Evolutionary conservation across 2,329 filamentous ascomycete species (phyloP), one percentile per base, ranked within the genome.

Genomic region (Raffaelea arxii): DNA sequence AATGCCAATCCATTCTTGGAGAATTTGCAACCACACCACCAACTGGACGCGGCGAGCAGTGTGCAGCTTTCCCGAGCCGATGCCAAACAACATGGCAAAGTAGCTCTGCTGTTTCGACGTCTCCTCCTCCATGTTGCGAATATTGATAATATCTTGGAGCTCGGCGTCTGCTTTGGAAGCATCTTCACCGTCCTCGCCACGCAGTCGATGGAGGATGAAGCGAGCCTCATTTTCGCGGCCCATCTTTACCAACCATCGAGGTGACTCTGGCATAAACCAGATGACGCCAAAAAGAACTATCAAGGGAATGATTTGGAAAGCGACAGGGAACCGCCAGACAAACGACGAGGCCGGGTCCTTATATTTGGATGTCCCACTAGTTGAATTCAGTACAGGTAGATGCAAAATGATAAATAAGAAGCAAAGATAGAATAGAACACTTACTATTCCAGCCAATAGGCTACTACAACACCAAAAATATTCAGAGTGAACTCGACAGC

Each of bases 1-100:
- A 50, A 86, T 85, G 0, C 82, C 80, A 44, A 80, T 73, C 78
- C 80, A 84, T 54, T 83, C 77, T 55, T 84, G 80, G 57, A 85
- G 74, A 39, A 85, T 81, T 62, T 85, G 80, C 9, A 86, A 67
- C 80, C 81, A 86, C 30, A 86, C 70, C 3, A 82, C 80, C 2
- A 86, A 70, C 55, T 85, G 80, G 0, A 85, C 80, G 6, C 83
- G 75, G 1, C 82, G 71, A 1, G 75, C 82, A 0, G 77, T 81
- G 52, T 86, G 81, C 9, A 86, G 61, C 44, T 82, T 77, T 0
- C 73, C 82, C 0, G 78, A 81, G 3, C 78, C 78, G 46, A 77
- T 72, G 3, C 80, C 80, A 44, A 83, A 79, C 2, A 86, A 62
- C 82, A 86, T 86, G 41, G 75, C 66, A 3, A 75, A 56, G 54